Base-by-base conservation (phyloP, 2,329 filamentous ascomycete species). In the Trichoderma polysporum region DNA sequence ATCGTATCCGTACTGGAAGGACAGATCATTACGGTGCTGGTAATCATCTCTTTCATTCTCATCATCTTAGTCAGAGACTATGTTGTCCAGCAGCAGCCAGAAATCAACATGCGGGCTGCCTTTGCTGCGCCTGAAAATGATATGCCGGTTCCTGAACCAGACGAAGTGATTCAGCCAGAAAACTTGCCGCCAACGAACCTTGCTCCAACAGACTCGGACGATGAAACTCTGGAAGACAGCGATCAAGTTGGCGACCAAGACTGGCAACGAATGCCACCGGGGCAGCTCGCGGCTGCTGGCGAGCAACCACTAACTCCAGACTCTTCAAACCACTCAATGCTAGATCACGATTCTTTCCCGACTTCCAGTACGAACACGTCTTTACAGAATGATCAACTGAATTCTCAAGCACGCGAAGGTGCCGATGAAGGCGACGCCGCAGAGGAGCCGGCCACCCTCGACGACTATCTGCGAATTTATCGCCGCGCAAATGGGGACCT, bases 11-110 rank as follows among this genome's bases (percentile, higher is more conserved):
- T 94, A 0, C 81, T 97, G 3, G 95, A 99, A 79, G 95, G 95
- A 4, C 94, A 97, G 75, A 87, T 98, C 56, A 97, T 99, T 71
- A 99, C 94, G 0, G 81, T 97, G 6, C 81, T 96, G 12, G 92
- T 98, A 59, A 94, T 99, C 8, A 86, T 97, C 52, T 93, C 91
- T 67, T 99, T 98, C 78, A 97, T 99, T 68, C 82, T 99, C n/a
- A 89, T 99, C 49, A 99, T 99, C 72, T 81, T 99, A 4, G 97
- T 99, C 54, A 85, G 96, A 54, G 95, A 99, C 80, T 99, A 97
- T 86, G 95, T 99, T 59, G 93, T 99, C 10, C 95, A 99, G 76
- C 95, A 99, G 76, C 95, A 99, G 75, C 95, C 94, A 5, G 90
- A 94, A 70, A 90, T 95, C 71, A 96, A 97, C 73, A 90, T 95